A percentile compares a stretch with the other conserved stretches of the same genome.
phyloP scores from a whole-genome alignment of 345 rosid species.

The Camelina neglecta region DNA sequence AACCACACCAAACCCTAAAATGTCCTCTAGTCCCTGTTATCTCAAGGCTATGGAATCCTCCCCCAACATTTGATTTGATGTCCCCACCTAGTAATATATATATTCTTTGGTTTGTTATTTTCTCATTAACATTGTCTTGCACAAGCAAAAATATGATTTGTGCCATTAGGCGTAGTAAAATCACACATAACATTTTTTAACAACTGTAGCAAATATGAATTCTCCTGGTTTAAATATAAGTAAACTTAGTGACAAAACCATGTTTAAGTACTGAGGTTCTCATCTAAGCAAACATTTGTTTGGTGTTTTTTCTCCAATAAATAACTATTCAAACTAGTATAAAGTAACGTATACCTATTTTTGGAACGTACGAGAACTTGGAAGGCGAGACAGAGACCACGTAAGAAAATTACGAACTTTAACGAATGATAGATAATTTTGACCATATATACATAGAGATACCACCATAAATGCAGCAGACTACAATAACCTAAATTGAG shows the following conservation, averaged over 20 bases:
- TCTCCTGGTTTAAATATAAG: no score
- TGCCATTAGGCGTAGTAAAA: background rate
- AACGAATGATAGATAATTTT: constrained; percentile 1
- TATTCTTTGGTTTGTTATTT: background rate
- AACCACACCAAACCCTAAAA: constrained; percentile 26
- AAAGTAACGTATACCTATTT: background rate
- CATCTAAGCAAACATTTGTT: no score
- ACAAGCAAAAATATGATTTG: background rate
- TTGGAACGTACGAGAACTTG: constrained; percentile 32
- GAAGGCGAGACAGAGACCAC: background rate
- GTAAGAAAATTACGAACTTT: background rate
- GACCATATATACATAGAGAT: background rate
- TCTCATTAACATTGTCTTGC: background rate
- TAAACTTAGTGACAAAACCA: background rate
- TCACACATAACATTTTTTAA: background rate
- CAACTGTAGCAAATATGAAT: no score
- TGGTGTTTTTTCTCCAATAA: background rate
- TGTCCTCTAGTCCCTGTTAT: constrained; percentile 72
- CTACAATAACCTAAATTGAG: constrained; percentile 16
- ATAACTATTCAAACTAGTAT: background rate
- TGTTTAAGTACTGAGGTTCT: background rate
- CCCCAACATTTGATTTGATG: constrained; percentile 36
- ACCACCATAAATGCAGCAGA: constrained; percentile 17
- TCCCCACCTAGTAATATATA: background rate
- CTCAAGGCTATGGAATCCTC: constrained; percentile 64